A percentile compares a stretch with the other conserved stretches of the same genome.
Evolutionary conservation across 192 early-diverging fungal genomes (phyloP).

Genomic region (Coemansia sp.): DNA sequence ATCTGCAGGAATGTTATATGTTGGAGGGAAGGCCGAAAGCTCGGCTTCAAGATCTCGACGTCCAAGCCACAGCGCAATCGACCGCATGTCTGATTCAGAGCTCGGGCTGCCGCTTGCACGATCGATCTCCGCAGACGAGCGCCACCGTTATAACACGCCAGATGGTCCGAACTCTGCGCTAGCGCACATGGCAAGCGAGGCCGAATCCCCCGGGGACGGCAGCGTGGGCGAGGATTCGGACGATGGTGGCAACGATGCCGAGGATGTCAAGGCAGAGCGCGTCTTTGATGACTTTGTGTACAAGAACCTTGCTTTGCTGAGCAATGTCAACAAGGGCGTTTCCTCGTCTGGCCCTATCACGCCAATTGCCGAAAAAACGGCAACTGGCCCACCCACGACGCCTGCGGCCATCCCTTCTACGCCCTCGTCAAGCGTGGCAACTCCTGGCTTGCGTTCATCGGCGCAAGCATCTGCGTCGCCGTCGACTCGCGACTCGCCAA

Average conservation of each 20-base stretch:
- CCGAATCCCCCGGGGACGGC: constrained; percentile 16
- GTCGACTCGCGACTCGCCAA: constrained; percentile 20
- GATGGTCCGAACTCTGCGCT: constrained; percentile 7
- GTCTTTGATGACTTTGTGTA: constrained; percentile 68
- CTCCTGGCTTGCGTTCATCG: constrained; percentile 9
- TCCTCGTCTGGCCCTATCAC: constrained; percentile 50
- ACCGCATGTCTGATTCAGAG: constrained; percentile 19
- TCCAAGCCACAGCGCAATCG: constrained; percentile 35
- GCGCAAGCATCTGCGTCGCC: constrained; percentile 10
- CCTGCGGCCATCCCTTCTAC: constrained; percentile 8
- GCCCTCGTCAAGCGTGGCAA: not conserved
- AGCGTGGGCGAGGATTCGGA: constrained; percentile 15
- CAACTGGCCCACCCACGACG: constrained; percentile 2
- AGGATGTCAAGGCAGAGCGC: constrained; percentile 40
- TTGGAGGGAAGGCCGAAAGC: constrained; percentile 15
- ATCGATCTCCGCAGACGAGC: constrained; percentile 49
- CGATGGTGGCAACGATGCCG: constrained; percentile 13
- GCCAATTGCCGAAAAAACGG: constrained; percentile 27
- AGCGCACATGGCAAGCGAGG: constrained; percentile 9
- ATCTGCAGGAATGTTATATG: constrained; percentile 30
- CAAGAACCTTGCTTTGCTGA: constrained; percentile 66
- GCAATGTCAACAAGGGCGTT: constrained; percentile 66
- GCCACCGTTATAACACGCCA: constrained; percentile 10
- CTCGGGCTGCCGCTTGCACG: constrained; percentile 23
- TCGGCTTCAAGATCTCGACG: constrained; percentile 15